These are phyloP conservation scores for Candolleomyces eurysporus DNA, from an alignment of 768 basidiomycete genomes.

Conservation along the genomic window DNA sequence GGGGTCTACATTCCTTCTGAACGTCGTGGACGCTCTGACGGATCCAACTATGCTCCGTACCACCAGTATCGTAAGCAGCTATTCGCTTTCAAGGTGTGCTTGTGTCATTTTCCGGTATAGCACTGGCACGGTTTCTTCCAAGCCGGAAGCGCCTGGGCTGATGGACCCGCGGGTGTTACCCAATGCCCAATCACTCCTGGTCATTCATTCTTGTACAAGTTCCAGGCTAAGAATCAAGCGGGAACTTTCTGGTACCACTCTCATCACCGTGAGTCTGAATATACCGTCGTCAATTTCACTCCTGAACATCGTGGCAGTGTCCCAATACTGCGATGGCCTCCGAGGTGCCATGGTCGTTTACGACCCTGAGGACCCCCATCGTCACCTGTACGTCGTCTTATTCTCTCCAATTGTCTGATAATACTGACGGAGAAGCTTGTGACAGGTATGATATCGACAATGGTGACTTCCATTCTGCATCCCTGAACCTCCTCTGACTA, in stretches of 20 bases:
- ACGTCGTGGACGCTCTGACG: constrained; percentile 43
- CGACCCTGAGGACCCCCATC: constrained; percentile 20
- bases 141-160: constrained; percentile 20
- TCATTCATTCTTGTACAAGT: constrained; percentile 25
- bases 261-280: constrained; percentile 2
- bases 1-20: constrained; percentile 31
- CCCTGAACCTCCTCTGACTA: too few relatives aligned
- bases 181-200: constrained; percentile 30
- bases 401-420: background rate
- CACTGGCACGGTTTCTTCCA: constrained; percentile 24
- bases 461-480: background rate
- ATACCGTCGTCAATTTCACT: too few relatives aligned
- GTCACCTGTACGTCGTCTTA: constrained; percentile 18
- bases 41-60: constrained; percentile 34
- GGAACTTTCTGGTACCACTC: constrained; percentile 34
- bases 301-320: background rate
- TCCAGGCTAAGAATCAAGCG: constrained; percentile 23
- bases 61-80: constrained; percentile 22
- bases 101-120: background rate
- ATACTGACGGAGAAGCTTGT: background rate
- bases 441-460: constrained; percentile 13
- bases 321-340: constrained; percentile 14
- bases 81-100: background rate
- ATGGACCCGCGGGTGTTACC: constrained; percentile 26
- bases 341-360: constrained; percentile 27